Evolutionary conservation across 805 yeast genomes (phyloP).

Genomic region (Scheffersomyces lignosus): DNA sequence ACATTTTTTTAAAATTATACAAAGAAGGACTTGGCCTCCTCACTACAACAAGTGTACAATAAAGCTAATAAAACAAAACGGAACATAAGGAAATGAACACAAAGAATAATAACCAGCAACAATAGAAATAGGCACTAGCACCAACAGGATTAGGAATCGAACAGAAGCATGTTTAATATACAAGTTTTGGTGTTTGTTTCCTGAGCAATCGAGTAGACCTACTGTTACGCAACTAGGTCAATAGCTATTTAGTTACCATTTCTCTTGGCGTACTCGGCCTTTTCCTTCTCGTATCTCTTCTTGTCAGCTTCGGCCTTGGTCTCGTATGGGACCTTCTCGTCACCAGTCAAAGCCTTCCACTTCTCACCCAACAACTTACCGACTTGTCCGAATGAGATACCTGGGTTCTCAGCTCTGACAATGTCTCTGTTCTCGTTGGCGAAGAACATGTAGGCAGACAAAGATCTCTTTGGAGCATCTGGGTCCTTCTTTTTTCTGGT

Average conservation of each 20-base stretch:
- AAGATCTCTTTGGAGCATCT: conserved; percentile 98
- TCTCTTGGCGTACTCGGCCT: conserved; percentile 73
- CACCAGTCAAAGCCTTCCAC: conserved; percentile 88
- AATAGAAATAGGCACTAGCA: no score
- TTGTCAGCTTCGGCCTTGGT: conserved; percentile 93
- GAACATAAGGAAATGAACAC: no score
- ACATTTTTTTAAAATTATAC: neutral
- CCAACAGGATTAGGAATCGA: no score
- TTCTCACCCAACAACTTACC: conserved; percentile 93
- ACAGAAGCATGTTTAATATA: neutral
- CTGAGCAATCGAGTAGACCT: no score
- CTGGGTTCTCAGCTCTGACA: conserved; percentile 95
- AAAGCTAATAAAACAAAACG: neutral
- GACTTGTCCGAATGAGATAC: conserved; percentile 91
- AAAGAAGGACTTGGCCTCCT: neutral
- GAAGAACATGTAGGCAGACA: conserved; percentile 98
- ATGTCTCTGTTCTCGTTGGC: conserved; percentile 97
- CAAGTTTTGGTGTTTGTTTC: no score
- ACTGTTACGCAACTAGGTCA: no score
- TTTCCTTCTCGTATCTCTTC: conserved; percentile 95
- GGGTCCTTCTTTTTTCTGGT: conserved; percentile 70
- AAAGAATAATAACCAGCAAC: no score
- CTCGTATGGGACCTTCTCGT: conserved; percentile 88
- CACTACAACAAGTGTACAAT: neutral
- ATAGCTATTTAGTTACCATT: conserved; percentile 12